phyloP scores from a whole-genome alignment of 305 asterid species.

The Fraxinus velutina region DNA sequence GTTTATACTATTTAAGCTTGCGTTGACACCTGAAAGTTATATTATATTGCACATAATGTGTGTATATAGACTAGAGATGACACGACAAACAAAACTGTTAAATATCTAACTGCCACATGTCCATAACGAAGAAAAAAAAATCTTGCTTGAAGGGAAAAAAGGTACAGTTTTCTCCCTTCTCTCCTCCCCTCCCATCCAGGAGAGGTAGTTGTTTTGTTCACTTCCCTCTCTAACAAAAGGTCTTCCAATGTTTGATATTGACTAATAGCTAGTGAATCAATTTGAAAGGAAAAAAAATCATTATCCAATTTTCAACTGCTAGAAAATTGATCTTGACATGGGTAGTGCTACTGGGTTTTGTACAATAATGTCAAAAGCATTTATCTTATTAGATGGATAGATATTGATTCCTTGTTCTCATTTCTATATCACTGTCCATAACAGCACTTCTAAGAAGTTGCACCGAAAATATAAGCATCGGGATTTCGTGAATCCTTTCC shows the following conservation, averaged over 20 bases:
- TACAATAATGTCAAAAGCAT: neutral
- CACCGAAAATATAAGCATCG: neutral
- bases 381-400: neutral
- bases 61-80: constrained; percentile 8
- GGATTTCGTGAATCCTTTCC: neutral
- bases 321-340: neutral
- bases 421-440: neutral
- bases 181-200: neutral
- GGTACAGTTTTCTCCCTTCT: neutral
- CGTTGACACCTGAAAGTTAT: constrained; percentile 7
- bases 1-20: constrained; percentile 27
- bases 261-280: neutral
- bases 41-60: constrained; percentile 10
- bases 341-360: neutral
- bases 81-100: neutral
- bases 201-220: neutral
- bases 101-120: constrained; percentile 9
- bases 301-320: neutral
- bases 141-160: neutral
- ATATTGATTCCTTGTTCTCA: neutral
- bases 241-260: neutral
- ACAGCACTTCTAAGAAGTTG: neutral
- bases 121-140: neutral
- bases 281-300: neutral
- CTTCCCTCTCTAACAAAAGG: neutral